Base-by-base conservation (phyloP, 1,139 yeast species). In the Pichia norvegensis region DNA sequence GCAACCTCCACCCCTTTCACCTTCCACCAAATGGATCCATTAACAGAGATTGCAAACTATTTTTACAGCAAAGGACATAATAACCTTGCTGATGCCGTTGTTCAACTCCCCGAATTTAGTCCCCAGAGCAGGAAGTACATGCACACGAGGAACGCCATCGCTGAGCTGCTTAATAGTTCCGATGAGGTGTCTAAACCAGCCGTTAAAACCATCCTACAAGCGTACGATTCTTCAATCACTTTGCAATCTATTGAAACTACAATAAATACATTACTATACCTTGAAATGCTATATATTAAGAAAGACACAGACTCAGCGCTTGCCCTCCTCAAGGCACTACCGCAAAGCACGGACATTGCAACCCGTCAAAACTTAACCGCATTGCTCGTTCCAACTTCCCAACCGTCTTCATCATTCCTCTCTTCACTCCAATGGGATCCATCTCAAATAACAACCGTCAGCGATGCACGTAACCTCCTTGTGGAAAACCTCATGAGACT, bases 401-500 rank as follows among this genome's bases (percentile, higher is more conserved):
- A 29, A 7, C 47, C 50, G 1, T 16, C 19, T 31, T 38, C 36
- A 25, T 33, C 37, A 10, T 44, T 45, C 23, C 25, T 42, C 16
- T 44, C 39, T 20, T 47, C 35, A 36, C 47, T 74, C 68, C 29
- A 66, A 61, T 60, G 60, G 61, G 41, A 44, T 20, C 25, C 25
- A 3, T 25, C 11, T 6, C 29, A 46, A 14, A 52, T 53, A 1
- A 36, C 46, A 4, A 45, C 43, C 29, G 31, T 52, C 10, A 16
- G 21, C 0, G 46, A 37, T 9, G 69, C 81, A 6, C 64, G 85
- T 42, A 58, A 58, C n/a, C 43, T 55, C 8, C 56, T 79, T 29
- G 60, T 76, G n/a, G 61, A 65, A 19, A 65, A 68, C 36, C 65
- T 80, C 3, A 68, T 76, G 39, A 59, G 63, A 38, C 67, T 64